Evolutionary conservation across 164 flowering plant species (phyloP).

Genomic region (Nymphaea thermarum): DNA sequence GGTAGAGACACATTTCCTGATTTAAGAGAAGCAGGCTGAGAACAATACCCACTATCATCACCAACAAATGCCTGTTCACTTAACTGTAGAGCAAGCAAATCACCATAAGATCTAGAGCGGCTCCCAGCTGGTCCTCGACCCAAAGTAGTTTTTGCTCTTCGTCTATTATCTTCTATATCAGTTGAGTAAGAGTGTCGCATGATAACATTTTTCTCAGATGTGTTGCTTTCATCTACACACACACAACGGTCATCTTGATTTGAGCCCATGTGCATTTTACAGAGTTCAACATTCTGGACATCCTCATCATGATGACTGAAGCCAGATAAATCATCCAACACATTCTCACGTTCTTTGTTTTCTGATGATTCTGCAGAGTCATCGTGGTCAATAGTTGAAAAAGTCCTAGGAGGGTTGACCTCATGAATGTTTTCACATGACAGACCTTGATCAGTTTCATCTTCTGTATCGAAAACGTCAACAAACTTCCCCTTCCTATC

Average conservation of each 20-base stretch:
- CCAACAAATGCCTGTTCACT: slow-evolving; percentile 14
- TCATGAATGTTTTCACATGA: slow-evolving; percentile 30
- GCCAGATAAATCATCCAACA: slow-evolving; percentile 2
- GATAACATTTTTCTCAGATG: neutral
- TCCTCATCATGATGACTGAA: neutral
- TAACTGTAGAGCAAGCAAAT: slow-evolving; percentile 22
- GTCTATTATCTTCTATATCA: neutral
- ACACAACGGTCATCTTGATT: neutral
- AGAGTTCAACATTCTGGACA: neutral
- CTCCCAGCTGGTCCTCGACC: slow-evolving; percentile 6
- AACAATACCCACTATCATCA: slow-evolving; percentile 13
- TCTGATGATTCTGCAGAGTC: slow-evolving; percentile 9
- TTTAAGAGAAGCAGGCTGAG: neutral
- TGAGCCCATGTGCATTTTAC: neutral
- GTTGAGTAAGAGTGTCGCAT: neutral
- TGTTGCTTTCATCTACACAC: neutral
- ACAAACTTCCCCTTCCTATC: slow-evolving; percentile 21
- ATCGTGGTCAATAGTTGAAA: slow-evolving; percentile 8
- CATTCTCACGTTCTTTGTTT: slow-evolving; percentile 15
- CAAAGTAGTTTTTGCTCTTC: slow-evolving; percentile 8
- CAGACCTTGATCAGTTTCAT: slow-evolving; percentile 27
- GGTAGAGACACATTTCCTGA: slow-evolving; percentile 1
- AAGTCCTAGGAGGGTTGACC: slow-evolving; percentile 1
- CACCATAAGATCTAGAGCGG: slow-evolving; percentile 44
- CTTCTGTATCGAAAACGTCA: slow-evolving; percentile 24